Evolutionary conservation across 2,329 filamentous ascomycete species (phyloP), one percentile per base, ranked within the genome.

Genomic region (Penicillium hesseltinei): DNA sequence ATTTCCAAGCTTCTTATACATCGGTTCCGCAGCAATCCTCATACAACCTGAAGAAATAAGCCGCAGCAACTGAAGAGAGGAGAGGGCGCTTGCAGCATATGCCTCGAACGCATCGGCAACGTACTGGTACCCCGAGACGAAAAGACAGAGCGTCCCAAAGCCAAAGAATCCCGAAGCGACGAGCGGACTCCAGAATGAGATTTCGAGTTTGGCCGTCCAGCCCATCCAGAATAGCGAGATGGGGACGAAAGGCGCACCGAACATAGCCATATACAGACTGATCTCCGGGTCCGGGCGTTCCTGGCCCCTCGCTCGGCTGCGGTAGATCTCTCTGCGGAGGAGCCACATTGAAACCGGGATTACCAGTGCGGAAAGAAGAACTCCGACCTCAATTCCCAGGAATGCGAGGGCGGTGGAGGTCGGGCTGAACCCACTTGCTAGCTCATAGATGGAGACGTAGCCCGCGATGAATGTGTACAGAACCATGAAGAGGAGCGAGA

Each of bases 191-290:
- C 81, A 84, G 59, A 78, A 76, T 4, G 76, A 78, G 35, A 83
- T 78, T 4, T 52, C 67, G 0, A 69, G 49, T 54, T 77, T 73
- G 36, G 75, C 73, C 0, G 80, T 83, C 83, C 82, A 85, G 0
- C 77, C 83, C 70, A 86, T 81, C 82, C 82, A 86, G 67, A 86
- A 84, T 3, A 85, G 72, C 1, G 73, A 75, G 31, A 83, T 71
- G 0, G 83, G 81, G 1, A 86, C 75, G 0, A 76, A 69, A 0
- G 80, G 77, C 0, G 80, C 77, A 2, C 77, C 77, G 4, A 82
- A 71, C 69, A 85, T 84, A 3, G 76, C 75, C 48, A 78, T 82
- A 74, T 78, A 84, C 0, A 86, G 71, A 6, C 82, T 75, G 39
- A 82, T 80, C 56, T 86, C 83, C 0, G 82, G 82, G 3, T 78